Conservation (phyloP, 768 basidiomycete genomes). For the Sutorius australiensis region DNA sequence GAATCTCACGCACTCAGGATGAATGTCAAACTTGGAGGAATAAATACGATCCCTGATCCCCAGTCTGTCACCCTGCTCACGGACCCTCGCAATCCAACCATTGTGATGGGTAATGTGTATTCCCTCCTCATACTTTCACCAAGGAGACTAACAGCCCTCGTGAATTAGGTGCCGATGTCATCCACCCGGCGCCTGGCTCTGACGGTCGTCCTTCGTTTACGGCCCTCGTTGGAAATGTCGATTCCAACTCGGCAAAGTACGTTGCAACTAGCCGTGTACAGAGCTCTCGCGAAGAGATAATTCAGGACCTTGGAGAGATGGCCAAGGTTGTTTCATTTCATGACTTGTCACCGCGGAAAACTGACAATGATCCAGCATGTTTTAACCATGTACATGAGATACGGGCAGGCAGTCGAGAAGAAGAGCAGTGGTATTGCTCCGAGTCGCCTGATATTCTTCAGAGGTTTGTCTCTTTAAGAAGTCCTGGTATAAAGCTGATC, state of each 20-base stretch:
- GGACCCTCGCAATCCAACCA: constrained; percentile 69
- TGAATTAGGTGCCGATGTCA: constrained; percentile 68
- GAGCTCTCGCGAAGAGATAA: constrained; percentile 68
- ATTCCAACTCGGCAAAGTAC: constrained; percentile 73
- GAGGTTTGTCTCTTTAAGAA: constrained; percentile 41
- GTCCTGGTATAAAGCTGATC: constrained; percentile 1
- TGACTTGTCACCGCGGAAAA: neutral
- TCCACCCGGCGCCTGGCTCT: constrained; percentile 78
- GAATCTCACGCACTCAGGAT: constrained; percentile 42
- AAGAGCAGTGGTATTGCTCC: constrained; percentile 43
- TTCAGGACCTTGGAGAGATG: constrained; percentile 68
- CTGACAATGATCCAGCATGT: constrained; percentile 41
- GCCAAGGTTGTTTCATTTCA: constrained; percentile 39
- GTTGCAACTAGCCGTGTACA: constrained; percentile 60
- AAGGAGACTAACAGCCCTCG: constrained; percentile 1
- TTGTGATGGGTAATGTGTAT: constrained; percentile 62
- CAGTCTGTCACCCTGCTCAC: constrained; percentile 60
- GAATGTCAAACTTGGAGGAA: constrained; percentile 82
- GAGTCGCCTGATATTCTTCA: constrained; percentile 71
- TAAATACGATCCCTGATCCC: constrained; percentile 74
- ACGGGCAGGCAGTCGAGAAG: constrained; percentile 54
- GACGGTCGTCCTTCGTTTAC: constrained; percentile 81
- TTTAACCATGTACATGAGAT: constrained; percentile 54
- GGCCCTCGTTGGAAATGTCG: constrained; percentile 75
- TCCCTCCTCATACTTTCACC: neutral